Evolutionary conservation across 371 early-diverging fungal species (phyloP), one percentile per base, ranked within the genome.

Genomic region (Actinomortierella ambigua): DNA sequence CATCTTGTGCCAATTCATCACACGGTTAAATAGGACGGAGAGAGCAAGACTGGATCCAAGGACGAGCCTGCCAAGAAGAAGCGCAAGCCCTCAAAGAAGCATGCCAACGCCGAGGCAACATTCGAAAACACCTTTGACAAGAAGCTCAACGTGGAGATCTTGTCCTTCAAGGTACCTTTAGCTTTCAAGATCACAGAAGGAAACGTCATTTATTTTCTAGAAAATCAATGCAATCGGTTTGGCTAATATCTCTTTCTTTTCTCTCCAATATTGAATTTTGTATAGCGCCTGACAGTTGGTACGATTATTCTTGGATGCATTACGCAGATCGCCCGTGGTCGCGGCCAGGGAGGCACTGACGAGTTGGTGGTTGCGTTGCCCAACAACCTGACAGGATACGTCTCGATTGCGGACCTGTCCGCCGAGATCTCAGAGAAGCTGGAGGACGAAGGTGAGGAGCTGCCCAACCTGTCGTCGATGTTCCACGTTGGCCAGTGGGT

Each of bases 361-460:
- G 91, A 93, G 61, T 66, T 96, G 52, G 81, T 85, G 46, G 85
- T 95, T 22, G 78, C 90, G 7, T 84, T 95, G 47, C 93, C 95
- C 20, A 83, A 89, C 73, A 90, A 93, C 59, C 78, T 93, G 55
- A 83, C 79, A 0, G 95, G 93, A 56, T 85, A 78, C 65, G 87
- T 94, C 55, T 77, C 90, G 55, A 91, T 93, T 67, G 88, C 92
- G 1, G 92, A 93, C 63, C 84, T 95, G 51, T 93, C 93, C 3
- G 85, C 85, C 17, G 44, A 63, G 4, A 59, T 93, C 20, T 84
- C 89, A 26, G 76, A 78, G 39, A 51, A 81, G 51, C 89, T 91
- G 55, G 90, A 92, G 68, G 78, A 77, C 47, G 84, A 81, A 4
- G 89, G 90, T 9, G 79, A 66, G 5, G 51, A 20, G 39, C 75